These are phyloP conservation scores for Mycena epipterygia DNA, from an alignment of 768 basidiomycete species.

Conservation along the genomic window DNA sequence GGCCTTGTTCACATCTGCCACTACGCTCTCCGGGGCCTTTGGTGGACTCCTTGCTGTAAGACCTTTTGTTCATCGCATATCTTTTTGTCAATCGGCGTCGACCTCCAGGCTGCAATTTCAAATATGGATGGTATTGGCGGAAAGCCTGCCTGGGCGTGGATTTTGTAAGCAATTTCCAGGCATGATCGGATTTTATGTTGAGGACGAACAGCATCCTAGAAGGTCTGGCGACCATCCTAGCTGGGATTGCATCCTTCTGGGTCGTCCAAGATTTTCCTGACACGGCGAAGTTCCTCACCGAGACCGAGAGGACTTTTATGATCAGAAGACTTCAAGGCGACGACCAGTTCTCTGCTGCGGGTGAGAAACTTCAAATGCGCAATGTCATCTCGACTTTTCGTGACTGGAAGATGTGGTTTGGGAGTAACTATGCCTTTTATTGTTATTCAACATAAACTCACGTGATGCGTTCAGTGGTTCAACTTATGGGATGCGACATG, in stretches of 20 bases:
- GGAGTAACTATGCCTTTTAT: conserved; percentile 59
- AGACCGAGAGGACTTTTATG: conserved; percentile 73
- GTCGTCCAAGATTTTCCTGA: conserved; percentile 86
- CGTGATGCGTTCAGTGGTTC: conserved; percentile 10
- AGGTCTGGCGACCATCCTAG: conserved; percentile 75
- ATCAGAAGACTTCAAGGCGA: conserved; percentile 76
- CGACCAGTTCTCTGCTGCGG: conserved; percentile 74
- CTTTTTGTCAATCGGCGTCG: background rate
- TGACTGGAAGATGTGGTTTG: conserved; percentile 83
- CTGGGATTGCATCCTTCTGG: conserved; percentile 74
- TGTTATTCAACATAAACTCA: background rate
- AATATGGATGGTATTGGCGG: conserved; percentile 81
- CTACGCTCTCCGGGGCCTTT: conserved; percentile 79
- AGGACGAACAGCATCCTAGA: conserved; percentile 72
- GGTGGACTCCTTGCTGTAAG: conserved; percentile 29
- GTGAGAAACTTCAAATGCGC: conserved; percentile 65
- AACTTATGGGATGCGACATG: conserved; percentile 71
- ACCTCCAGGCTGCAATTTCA: conserved; percentile 70
- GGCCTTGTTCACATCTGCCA: conserved; percentile 85
- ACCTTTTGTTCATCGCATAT: background rate
- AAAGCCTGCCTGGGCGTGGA: conserved; percentile 67
- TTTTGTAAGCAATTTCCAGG: conserved; percentile 49
- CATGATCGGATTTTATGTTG: background rate
- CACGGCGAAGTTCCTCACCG: conserved; percentile 76
- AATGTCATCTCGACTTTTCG: conserved; percentile 72